Conservation (phyloP, 768 basidiomycete genomes). For the Kwoniella shandongensis region DNA sequence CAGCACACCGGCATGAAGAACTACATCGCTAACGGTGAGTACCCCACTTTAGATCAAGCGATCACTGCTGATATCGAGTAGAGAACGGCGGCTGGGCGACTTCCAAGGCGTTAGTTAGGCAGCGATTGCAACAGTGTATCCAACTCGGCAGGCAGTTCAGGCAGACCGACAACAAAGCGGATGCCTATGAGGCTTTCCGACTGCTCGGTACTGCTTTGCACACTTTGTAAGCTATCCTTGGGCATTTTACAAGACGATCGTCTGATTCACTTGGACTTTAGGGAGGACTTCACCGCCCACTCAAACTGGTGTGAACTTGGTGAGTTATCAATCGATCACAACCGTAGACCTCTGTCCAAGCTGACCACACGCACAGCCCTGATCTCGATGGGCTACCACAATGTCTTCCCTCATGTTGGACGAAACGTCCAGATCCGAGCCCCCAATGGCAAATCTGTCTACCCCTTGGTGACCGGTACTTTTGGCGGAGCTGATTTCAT, state of each 20-base stretch:
- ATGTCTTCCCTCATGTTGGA: slow-evolving; percentile 86
- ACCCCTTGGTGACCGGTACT: slow-evolving; percentile 77
- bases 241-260: not conserved
- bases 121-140: slow-evolving; percentile 74
- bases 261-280: slow-evolving; percentile 43
- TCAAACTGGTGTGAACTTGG: slow-evolving; percentile 72
- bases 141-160: slow-evolving; percentile 68
- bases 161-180: slow-evolving; percentile 55
- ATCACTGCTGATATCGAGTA: slow-evolving; percentile 4
- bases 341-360: too few relatives aligned
- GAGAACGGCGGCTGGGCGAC: slow-evolving; percentile 78
- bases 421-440: slow-evolving; percentile 71
- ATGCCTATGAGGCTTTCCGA: slow-evolving; percentile 61
- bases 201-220: slow-evolving; percentile 65
- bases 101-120: slow-evolving; percentile 58
- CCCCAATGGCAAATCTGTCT: slow-evolving; percentile 71
- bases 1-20: slow-evolving; percentile 81
- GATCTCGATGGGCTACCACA: slow-evolving; percentile 66
- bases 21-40: slow-evolving; percentile 68
- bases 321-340: slow-evolving; percentile 2
- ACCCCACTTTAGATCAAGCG: too few relatives aligned
- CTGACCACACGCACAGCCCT: slow-evolving; percentile 55
- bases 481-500: slow-evolving; percentile 53
- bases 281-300: slow-evolving; percentile 83
- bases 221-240: slow-evolving; percentile 28